Base-by-base conservation (phyloP, 148 eudicot genomes). In the Silene uniflora region DNA sequence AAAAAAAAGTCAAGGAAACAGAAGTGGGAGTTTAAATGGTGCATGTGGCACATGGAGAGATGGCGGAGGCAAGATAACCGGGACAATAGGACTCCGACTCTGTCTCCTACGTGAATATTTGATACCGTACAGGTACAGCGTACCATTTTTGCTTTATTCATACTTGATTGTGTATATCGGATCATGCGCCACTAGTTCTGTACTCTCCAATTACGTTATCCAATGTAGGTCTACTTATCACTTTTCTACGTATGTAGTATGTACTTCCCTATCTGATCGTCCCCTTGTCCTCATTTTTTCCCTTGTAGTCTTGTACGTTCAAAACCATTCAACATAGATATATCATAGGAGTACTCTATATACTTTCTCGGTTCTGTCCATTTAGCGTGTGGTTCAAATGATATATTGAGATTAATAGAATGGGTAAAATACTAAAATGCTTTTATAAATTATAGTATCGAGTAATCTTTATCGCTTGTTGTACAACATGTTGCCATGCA, bases 41-140 rank as follows among this genome's bases (percentile, higher is more conserved):
- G 27, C 27, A 14, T 44, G 52, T 44, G 71, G 23, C 55, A 68
- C 55, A 23, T 18, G 73, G 58, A 69, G 73, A 69, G 59, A 69
- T 46, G 18, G 27, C 73, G 73, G 73, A 69, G 73, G 9, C 10
- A 69, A 27, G n/a, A 42, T 10, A 42, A 52, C 7, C 71, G 71
- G 46, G 27, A 68, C 55, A 68, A 52, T 69, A 69, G 35, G 59
- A 24, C 2, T 21, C n/a, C n/a, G n/a, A n/a, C n/a, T n/a, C n/a
- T n/a, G n/a, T n/a, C 73, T 10, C 32, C 5, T 11, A 52, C 5
- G 14, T 52, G 56, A 14, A 49, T 10, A 2, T 49, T 17, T 11
- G 56, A 52, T 22, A 61, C 65, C 65, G 65, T 69, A 69, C 73
- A 6, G 2, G 65, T 69, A 69, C 73, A 6, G 2, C 29, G 27